A percentile compares a stretch with the other conserved stretches of the same genome.
Conservation (phyloP, 495 filamentous ascomycete species). For the Daldinia loculata region DNA sequence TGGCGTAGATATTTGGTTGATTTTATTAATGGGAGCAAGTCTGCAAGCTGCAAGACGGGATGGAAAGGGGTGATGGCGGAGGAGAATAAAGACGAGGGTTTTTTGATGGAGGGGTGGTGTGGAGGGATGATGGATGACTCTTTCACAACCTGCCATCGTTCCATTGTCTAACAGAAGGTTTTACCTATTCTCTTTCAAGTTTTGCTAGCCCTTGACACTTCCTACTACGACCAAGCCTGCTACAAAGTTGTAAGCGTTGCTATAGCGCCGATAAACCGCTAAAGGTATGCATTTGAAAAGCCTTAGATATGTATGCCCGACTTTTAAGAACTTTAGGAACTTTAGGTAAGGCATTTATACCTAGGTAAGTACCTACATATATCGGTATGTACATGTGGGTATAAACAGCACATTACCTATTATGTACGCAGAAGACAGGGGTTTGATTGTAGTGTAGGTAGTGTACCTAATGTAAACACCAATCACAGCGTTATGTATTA, state of each 20-base stretch:
- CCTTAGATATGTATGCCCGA: too few relatives aligned
- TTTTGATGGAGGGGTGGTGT: slow-evolving; percentile 4
- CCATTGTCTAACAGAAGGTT: slow-evolving; percentile 14
- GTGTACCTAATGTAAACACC: background rate
- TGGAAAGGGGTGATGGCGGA: slow-evolving; percentile 2
- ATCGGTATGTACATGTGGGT: too few relatives aligned
- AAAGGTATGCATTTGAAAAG: background rate
- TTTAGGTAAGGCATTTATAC: too few relatives aligned
- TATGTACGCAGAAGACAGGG: too few relatives aligned
- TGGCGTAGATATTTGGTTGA: slow-evolving; percentile 15
- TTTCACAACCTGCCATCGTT: slow-evolving; percentile 28
- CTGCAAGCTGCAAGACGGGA: slow-evolving; percentile 19
- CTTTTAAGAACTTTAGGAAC: too few relatives aligned
- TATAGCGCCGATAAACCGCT: background rate
- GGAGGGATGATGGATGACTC: slow-evolving; percentile 26
- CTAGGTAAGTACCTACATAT: too few relatives aligned
- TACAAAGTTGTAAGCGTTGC: background rate
- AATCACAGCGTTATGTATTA: background rate
- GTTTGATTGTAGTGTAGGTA: too few relatives aligned
- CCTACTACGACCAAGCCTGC: background rate
- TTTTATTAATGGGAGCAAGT: slow-evolving; percentile 14
- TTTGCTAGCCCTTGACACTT: slow-evolving; percentile 17
- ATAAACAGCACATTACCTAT: too few relatives aligned
- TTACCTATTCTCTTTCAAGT: slow-evolving; percentile 17
- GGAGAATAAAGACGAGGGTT: slow-evolving; percentile 9